Evolutionary conservation across 23 red algal species (phyloP).

Genomic region (Agarophyton chilense): DNA sequence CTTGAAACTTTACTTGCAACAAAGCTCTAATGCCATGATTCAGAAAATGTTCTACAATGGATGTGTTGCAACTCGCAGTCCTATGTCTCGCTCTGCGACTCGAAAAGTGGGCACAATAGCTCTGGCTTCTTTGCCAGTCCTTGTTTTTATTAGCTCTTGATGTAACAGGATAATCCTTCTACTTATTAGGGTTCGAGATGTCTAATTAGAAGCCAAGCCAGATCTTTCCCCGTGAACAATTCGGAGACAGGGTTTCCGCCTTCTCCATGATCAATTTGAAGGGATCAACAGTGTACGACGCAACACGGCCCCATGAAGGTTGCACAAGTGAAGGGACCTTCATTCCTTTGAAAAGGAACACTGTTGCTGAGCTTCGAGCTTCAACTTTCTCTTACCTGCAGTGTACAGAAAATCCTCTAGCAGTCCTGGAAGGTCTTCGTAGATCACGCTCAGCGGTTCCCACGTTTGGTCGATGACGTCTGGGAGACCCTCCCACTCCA

Average conservation of each 20-base stretch:
- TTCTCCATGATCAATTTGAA: too few species aligned
- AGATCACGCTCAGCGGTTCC: neutral
- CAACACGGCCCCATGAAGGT: conserved; percentile 1
- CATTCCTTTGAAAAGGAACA: neutral
- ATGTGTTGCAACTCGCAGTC: too few species aligned
- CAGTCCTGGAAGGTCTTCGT: conserved; percentile 28
- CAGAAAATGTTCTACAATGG: conserved; percentile 43
- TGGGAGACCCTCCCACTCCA: conserved; percentile 26
- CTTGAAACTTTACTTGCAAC: conserved; percentile 27
- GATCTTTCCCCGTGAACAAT: too few species aligned
- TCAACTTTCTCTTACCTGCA: neutral
- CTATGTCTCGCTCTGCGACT: too few species aligned
- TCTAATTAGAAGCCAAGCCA: too few species aligned
- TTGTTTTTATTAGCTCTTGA: too few species aligned
- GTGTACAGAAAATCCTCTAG: conserved; percentile 34
- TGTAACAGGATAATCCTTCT: too few species aligned
- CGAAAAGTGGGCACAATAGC: too few species aligned
- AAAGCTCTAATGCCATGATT: neutral
- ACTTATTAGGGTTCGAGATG: too few species aligned
- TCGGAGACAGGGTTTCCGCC: too few species aligned
- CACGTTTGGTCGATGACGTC: conserved; percentile 27
- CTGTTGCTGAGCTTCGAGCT: neutral
- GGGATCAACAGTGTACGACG: too few species aligned
- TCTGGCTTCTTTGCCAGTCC: too few species aligned
- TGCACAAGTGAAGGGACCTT: neutral